These are phyloP conservation scores for Cryptosporidium ubiquitum DNA, from an alignment of 169 alveolate species.

Conservation along the genomic window DNA sequence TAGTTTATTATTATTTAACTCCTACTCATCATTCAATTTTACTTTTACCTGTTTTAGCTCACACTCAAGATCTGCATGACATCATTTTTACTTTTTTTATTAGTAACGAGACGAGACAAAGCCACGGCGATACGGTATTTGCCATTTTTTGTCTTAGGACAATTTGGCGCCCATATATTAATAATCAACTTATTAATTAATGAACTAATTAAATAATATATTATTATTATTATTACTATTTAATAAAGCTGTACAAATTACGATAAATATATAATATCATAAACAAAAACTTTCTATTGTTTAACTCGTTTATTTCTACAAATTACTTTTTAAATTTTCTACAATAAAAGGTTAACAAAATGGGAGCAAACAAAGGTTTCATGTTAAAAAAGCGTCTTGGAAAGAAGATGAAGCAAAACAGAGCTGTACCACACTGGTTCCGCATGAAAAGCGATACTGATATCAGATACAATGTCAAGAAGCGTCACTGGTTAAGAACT, in stretches of 20 bases:
- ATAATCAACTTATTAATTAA: not conserved
- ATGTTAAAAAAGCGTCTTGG: conserved; percentile 85
- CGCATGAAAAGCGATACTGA: conserved; percentile 86
- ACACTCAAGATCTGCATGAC: not conserved
- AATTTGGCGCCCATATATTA: not conserved
- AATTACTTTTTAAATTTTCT: not conserved
- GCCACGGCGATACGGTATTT: not conserved
- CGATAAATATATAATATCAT: not conserved
- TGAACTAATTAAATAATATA: not conserved
- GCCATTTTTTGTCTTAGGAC: not conserved
- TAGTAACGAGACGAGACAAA: conserved; percentile 15
- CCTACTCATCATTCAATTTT: not conserved
- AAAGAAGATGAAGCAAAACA: conserved; percentile 86
- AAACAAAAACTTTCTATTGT: not conserved
- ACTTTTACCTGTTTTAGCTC: not conserved
- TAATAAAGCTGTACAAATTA: not conserved
- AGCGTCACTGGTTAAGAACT: conserved; percentile 91
- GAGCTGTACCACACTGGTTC: conserved; percentile 90
- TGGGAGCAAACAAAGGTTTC: conserved; percentile 85
- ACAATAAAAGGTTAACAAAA: not conserved
- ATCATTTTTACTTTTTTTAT: not conserved
- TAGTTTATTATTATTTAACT: not conserved
- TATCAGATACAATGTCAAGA: conserved; percentile 87
- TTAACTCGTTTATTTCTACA: not conserved
- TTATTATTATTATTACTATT: too few species aligned